Conservation (phyloP, 441 rosid species). For the Pelargonium cotyledonis region DNA sequence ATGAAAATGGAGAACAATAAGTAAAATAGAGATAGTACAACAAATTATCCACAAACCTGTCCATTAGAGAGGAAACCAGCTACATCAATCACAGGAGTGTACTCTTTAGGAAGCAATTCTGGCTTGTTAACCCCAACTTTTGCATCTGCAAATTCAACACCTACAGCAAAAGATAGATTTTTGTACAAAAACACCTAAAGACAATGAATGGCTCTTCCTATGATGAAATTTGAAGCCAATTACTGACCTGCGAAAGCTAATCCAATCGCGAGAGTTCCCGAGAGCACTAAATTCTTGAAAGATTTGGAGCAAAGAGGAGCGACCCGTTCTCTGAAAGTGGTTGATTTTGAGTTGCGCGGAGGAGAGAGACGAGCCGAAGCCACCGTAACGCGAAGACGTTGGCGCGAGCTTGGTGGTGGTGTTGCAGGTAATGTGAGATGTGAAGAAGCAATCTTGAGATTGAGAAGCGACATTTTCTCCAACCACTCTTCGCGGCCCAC, state of each 20-base stretch:
- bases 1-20: too few relatives aligned
- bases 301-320: constrained; percentile 43
- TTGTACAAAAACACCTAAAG: neutral
- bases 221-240: neutral
- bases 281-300: constrained; percentile 39
- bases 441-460: constrained; percentile 3
- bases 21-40: neutral
- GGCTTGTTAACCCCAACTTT: constrained; percentile 91
- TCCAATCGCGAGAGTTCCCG: constrained; percentile 63
- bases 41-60: constrained; percentile 40
- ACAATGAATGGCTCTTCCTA: neutral
- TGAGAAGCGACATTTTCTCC: neutral
- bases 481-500: too few relatives aligned
- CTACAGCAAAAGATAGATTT: constrained; percentile 17
- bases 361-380: constrained; percentile 27
- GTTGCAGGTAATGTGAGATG: neutral
- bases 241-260: constrained; percentile 52
- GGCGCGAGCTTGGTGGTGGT: neutral
- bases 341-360: constrained; percentile 15
- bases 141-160: constrained; percentile 58
- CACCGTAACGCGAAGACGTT: neutral
- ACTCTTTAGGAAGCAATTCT: constrained; percentile 80
- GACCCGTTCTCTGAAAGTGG: constrained; percentile 29
- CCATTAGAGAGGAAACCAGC: constrained; percentile 92
- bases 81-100: constrained; percentile 74